Conservation (phyloP, 306 rosid species). For the Malus domestica region DNA sequence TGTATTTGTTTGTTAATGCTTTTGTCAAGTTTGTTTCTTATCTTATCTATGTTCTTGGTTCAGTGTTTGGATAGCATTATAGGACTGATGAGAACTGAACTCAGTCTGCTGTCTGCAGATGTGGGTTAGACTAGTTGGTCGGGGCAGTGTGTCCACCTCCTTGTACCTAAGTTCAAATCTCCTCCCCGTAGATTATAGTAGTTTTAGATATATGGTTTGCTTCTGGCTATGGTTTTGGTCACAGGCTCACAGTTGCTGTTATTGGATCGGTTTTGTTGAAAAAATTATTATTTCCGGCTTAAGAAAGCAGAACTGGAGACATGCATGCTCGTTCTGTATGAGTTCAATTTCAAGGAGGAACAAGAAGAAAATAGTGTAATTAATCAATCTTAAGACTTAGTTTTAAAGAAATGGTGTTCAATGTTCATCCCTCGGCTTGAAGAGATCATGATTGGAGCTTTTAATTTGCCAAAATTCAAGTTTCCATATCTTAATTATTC, state of each 20-base stretch:
- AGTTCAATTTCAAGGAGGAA: neutral
- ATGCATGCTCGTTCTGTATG: neutral
- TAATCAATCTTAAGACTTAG: neutral
- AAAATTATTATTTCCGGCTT: conserved; percentile 7
- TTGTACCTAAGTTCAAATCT: neutral
- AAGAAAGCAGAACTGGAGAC: neutral
- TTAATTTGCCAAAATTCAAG: neutral
- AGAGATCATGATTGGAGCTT: neutral
- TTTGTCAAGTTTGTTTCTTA: neutral
- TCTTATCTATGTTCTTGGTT: conserved; percentile 4
- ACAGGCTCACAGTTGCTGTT: neutral
- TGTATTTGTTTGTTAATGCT: neutral
- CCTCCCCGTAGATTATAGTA: neutral
- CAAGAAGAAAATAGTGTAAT: neutral
- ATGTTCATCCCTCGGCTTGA: neutral
- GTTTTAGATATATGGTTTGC: neutral
- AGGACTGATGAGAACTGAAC: conserved; percentile 5
- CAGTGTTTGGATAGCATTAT: neutral
- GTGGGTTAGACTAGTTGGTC: neutral
- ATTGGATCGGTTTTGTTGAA: neutral
- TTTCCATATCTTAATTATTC: neutral
- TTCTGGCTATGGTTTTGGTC: neutral
- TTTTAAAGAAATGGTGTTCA: too few relatives aligned
- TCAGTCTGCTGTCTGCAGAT: neutral
- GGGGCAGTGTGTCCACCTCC: neutral